Evolutionary conservation across 2,329 filamentous ascomycete genomes (phyloP).

Genomic region (Hypoxylon sp.): DNA sequence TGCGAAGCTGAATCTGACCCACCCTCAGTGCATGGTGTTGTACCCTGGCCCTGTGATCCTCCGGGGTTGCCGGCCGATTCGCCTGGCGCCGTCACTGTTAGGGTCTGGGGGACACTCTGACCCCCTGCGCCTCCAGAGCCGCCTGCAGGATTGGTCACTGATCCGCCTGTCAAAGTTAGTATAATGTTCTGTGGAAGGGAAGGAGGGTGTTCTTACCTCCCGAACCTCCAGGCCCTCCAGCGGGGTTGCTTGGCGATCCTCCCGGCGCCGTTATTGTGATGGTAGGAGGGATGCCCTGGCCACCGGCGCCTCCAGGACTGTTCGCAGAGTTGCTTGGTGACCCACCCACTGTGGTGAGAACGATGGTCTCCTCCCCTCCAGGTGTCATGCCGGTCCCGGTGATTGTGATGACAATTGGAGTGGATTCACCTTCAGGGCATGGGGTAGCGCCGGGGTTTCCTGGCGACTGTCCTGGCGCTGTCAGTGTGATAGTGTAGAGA

Average conservation of each 20-base stretch:
- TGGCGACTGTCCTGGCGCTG: slow-evolving; percentile 23
- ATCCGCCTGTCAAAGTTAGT: slow-evolving; percentile 25
- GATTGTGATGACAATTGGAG: slow-evolving; percentile 29
- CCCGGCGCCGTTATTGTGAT: slow-evolving; percentile 39
- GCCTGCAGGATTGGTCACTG: slow-evolving; percentile 23
- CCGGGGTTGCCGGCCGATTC: slow-evolving; percentile 30
- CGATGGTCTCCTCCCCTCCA: slow-evolving; percentile 31
- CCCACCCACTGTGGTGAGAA: slow-evolving; percentile 28
- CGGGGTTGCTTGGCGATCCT: slow-evolving; percentile 28
- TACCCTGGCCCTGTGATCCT: slow-evolving; percentile 32
- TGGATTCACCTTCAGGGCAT: slow-evolving; percentile 21
- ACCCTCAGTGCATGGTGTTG: slow-evolving; percentile 33
- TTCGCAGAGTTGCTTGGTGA: slow-evolving; percentile 27
- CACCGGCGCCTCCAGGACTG: slow-evolving; percentile 21
- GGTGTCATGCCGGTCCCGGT: slow-evolving; percentile 33
- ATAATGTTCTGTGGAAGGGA: neutral
- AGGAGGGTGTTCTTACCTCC: slow-evolving; percentile 18
- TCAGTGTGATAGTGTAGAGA: slow-evolving; percentile 27
- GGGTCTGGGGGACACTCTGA: slow-evolving; percentile 28
- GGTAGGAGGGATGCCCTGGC: slow-evolving; percentile 32
- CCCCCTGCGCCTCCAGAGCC: slow-evolving; percentile 32
- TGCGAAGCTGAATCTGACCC: slow-evolving; percentile 24
- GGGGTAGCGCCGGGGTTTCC: slow-evolving; percentile 10
- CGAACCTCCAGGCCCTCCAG: slow-evolving; percentile 15
- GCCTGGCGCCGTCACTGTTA: slow-evolving; percentile 38